Percentiles rank a stretch among this genome's conserved stretches.
Evolutionary conservation across 2,329 filamentous ascomycete species (phyloP).

Genomic region (Coniochaeta pulveracea): DNA sequence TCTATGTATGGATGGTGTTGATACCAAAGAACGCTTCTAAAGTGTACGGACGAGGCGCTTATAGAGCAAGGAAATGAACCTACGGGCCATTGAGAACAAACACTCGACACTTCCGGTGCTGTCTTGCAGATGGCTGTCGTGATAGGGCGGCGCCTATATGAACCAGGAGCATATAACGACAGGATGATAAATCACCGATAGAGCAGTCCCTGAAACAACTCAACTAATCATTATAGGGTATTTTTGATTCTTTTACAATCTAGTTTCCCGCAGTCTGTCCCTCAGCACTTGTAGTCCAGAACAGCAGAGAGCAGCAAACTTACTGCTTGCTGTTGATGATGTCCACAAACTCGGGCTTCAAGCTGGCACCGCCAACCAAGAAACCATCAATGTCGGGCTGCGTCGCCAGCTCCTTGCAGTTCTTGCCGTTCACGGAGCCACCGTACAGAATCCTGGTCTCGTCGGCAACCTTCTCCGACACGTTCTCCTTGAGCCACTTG

Average conservation of each 20-base stretch:
- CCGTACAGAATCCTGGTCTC: constrained; percentile 93
- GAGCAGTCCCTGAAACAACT: too few species aligned
- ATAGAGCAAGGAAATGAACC: too few species aligned
- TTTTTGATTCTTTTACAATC: constrained; percentile 1
- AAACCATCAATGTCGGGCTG: constrained; percentile 96
- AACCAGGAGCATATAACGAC: too few species aligned
- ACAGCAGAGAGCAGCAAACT: constrained; percentile 11
- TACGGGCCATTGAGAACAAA: too few species aligned
- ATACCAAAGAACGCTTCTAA: too few species aligned
- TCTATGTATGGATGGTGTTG: constrained; percentile 1
- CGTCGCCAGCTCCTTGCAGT: constrained; percentile 86
- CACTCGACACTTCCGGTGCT: too few species aligned
- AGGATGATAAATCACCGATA: too few species aligned
- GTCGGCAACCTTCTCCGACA: constrained; percentile 64
- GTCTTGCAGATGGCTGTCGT: too few species aligned
- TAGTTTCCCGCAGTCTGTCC: too few species aligned
- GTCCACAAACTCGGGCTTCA: constrained; percentile 85
- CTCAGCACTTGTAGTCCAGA: constrained; percentile 6
- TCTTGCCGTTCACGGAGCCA: constrained; percentile 95
- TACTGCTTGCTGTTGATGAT: constrained; percentile 48
- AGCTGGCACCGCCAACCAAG: constrained; percentile 87
- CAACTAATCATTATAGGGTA: constrained; percentile 1
- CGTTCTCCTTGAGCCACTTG: constrained; percentile 72
- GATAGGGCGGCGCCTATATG: too few species aligned
- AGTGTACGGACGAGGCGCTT: too few species aligned